Base-by-base conservation (phyloP, 163 green algal genomes). In the Prototheca stagnorum region DNA sequence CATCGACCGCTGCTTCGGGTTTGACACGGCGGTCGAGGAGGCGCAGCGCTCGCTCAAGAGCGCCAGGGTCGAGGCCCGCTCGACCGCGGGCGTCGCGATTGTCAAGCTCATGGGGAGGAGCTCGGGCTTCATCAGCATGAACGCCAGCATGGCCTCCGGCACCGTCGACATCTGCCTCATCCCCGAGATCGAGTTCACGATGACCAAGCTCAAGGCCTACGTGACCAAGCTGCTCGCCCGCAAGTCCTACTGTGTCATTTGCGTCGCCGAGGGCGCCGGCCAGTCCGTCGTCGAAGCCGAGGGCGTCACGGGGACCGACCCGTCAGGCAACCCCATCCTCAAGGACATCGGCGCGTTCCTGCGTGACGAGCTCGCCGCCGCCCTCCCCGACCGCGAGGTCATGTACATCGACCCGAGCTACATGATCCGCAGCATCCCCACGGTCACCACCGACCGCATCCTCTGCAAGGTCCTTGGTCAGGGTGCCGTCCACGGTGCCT, bases 91-190 rank as follows among this genome's bases (percentile, higher is more conserved):
- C 20, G 58, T 96, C 44, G 78, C 76, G 35, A 57, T 96, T 28
- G 86, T 96, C 19, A 91, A 90, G 67, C 73, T 96, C 17, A 96
- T 96, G 86, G 86, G 86, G 8, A 63, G 86, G 24, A 68, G 82
- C 50, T 86, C 73, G n/a, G 79, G 80, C 29, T 90, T 80, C 65
- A 87, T 90, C 36, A 66, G 75, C 21, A 76, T 85, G 63, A 64
- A 85, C 44, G 80, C 86, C 3, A 80, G 73, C 49, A 88, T 94
- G 78, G 74, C 84, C 19, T 90, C 83, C 36, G 84, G 86, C 43
- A 80, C 93, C n/a, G 86, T 95, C 35, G 87, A 97, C 57, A 52
- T 84, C 12, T 95, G 87, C 72, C 76, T 97, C n/a, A 97, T 97
- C 48, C 88, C 88, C 4, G 88, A 97, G 67, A 77, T 92, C 21